Base-by-base conservation (phyloP, 1,139 yeast genomes). In the Yamadazyma epiphylla region DNA sequence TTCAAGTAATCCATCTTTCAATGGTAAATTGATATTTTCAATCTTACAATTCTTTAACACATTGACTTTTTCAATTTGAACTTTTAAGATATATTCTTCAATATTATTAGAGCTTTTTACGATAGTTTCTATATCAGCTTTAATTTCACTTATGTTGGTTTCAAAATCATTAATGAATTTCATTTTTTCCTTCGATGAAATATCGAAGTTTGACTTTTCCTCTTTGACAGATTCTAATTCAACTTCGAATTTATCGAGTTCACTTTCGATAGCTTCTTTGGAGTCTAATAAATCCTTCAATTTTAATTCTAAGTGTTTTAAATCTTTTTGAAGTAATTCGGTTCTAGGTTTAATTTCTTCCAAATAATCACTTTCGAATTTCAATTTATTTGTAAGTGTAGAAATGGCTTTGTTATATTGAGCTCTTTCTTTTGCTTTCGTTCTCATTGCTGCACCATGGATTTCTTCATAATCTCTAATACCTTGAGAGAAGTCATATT, bases 31-130 rank as follows among this genome's bases (percentile, higher is more conserved):
- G 11, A 83, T 66, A 39, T 76, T 82, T 33, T 84, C 86, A 39
- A 89, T 71, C 46, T 84, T 85, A 55, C 95, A 85, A 39, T 77
- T 77, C 42, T 82, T 77, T 40, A 88, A 63, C 15, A 78, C 60
- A 41, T 76, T 74, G 5, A 77, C 64, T 42, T 84, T 72, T 32
- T 79, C 84, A 14, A 78, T 55, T 37, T 72, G 77, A 5, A 67
- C 53, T 38, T 74, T 74, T 28, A 80, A 78, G 4, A 76, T 48
- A 20, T 67, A 68, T 42, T 78, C 87, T 38, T 77, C 80, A 5
- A 60, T 42, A 12, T 50, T 55, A 2, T 62, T 51, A 4, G 68
- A 54, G 17, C 59, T 58, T 36, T 64, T 69, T 22, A 52, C 52
- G 1, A 55, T 21, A 4, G 40, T 36, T 2, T 48, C 40, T 1